Percentiles rank a stretch among this genome's conserved stretches.
phyloP scores from a whole-genome alignment of 116 monocot genomes.

The Posidonia oceanica region DNA sequence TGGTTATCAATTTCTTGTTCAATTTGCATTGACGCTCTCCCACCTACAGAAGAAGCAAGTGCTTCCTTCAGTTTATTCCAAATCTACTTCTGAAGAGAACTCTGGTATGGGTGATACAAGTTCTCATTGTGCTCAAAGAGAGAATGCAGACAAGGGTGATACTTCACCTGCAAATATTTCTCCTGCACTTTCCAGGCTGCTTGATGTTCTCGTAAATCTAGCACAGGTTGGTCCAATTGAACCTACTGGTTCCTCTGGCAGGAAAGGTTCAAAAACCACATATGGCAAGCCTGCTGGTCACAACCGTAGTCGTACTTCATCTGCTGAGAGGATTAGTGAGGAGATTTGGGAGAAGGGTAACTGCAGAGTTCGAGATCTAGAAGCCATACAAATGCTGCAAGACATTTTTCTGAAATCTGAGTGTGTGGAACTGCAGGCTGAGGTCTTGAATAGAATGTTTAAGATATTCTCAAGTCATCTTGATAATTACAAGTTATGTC shows the following conservation, averaged over 20 bases:
- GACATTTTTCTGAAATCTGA: constrained; percentile 98
- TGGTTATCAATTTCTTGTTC: constrained; percentile 97
- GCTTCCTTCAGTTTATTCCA: constrained; percentile 20
- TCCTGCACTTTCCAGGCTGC: constrained; percentile 71
- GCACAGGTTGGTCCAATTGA: constrained; percentile 83
- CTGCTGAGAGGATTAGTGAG: constrained; percentile 52
- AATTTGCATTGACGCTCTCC: constrained; percentile 89
- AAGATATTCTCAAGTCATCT: constrained; percentile 97
- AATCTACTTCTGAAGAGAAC: constrained; percentile 16
- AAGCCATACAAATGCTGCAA: constrained; percentile 98
- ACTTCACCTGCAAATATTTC: constrained; percentile 46
- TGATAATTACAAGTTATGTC: constrained; percentile 94
- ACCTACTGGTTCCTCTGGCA: constrained; percentile 16
- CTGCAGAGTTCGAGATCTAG: constrained; percentile 83
- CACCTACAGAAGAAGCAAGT: constrained; percentile 34
- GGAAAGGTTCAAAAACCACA: constrained; percentile 33
- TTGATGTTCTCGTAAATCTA: constrained; percentile 95
- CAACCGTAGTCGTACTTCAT: constrained; percentile 54
- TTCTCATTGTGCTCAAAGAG: constrained; percentile 5
- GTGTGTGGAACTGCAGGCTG: constrained; percentile 73
- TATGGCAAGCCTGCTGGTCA: constrained; percentile 38
- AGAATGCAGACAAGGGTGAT: constrained; percentile 18
- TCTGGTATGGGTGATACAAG: constrained; percentile 12
- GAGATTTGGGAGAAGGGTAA: constrained; percentile 63
- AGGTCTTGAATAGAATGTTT: constrained; percentile 97